Conservation (phyloP, 306 rosid species). For the Quercus rubra region DNA sequence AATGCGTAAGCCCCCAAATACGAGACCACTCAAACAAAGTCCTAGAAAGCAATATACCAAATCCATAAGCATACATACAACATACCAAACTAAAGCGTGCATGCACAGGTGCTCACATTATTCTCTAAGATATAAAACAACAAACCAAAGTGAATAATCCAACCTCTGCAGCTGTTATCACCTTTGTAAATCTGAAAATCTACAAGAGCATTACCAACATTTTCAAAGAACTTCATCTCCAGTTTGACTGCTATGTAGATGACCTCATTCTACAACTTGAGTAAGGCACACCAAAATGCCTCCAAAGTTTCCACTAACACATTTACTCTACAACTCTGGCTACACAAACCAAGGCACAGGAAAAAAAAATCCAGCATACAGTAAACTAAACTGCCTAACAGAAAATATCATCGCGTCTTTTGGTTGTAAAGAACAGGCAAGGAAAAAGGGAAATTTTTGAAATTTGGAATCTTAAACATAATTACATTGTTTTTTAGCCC, state of each 20-base stretch:
- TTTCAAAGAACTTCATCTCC: too few species aligned
- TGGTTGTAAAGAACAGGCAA: slow-evolving; percentile 1
- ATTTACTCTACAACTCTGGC: slow-evolving; percentile 8
- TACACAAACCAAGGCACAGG: not conserved
- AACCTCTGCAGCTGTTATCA: slow-evolving; percentile 6
- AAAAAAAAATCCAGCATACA: not conserved
- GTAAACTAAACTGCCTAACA: not conserved
- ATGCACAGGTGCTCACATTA: not conserved
- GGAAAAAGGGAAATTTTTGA: not conserved
- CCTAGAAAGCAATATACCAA: too few species aligned
- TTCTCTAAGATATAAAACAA: not conserved
- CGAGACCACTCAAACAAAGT: too few species aligned
- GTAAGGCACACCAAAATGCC: not conserved
- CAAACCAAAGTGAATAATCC: slow-evolving; percentile 12
- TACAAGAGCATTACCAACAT: not conserved
- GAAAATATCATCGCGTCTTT: slow-evolving; percentile 6
- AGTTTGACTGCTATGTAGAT: too few species aligned
- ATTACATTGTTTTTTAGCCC: not conserved
- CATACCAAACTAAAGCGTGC: not conserved
- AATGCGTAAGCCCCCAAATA: too few species aligned
- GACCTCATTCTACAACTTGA: too few species aligned
- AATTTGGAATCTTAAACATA: not conserved
- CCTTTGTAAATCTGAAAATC: slow-evolving; percentile 5
- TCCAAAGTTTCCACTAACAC: not conserved
- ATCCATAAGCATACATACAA: not conserved